Conservation (phyloP, 768 basidiomycete species). For the Strobilomyces dryophilus region DNA sequence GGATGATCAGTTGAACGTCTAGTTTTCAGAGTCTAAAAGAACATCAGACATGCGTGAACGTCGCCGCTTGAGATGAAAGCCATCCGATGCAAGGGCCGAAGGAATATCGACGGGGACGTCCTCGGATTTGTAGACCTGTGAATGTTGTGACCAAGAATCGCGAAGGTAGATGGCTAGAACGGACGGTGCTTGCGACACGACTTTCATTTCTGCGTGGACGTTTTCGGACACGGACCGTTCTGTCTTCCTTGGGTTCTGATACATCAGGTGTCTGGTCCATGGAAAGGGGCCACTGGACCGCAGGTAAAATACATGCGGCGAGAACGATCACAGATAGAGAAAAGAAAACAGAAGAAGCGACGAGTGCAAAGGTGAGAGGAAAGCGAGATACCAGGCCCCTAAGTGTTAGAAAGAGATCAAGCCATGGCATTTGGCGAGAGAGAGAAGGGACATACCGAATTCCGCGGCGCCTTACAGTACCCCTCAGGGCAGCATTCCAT, state of each 20-base stretch:
- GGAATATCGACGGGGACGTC: constrained; percentile 29
- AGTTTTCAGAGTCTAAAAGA: constrained; percentile 28
- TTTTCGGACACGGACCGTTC: constrained; percentile 23
- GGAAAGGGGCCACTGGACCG: constrained; percentile 28
- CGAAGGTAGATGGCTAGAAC: constrained; percentile 6
- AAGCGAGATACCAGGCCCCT: constrained; percentile 69
- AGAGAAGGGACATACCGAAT: constrained; percentile 49
- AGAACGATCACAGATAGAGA: constrained; percentile 43
- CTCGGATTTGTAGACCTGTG: constrained; percentile 26
- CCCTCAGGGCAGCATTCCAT: constrained; percentile 54
- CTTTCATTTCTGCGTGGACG: constrained; percentile 27
- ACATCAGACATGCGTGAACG: constrained; percentile 38
- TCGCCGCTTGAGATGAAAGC: constrained; percentile 41
- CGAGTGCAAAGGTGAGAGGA: constrained; percentile 52
- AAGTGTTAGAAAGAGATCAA: constrained; percentile 28
- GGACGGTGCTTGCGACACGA: constrained; percentile 19
- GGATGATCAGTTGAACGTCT: constrained; percentile 10
- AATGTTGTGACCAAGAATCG: constrained; percentile 10
- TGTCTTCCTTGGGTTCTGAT: constrained; percentile 18
- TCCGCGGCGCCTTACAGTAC: constrained; percentile 61
- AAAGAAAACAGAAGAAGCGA: constrained; percentile 45
- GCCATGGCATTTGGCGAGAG: background rate
- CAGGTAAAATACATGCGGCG: constrained; percentile 51
- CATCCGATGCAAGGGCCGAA: constrained; percentile 25
- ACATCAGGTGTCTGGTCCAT: constrained; percentile 10